These are phyloP conservation scores for Sporormia fimetaria DNA, from an alignment of 495 filamentous ascomycete genomes.

Conservation along the genomic window DNA sequence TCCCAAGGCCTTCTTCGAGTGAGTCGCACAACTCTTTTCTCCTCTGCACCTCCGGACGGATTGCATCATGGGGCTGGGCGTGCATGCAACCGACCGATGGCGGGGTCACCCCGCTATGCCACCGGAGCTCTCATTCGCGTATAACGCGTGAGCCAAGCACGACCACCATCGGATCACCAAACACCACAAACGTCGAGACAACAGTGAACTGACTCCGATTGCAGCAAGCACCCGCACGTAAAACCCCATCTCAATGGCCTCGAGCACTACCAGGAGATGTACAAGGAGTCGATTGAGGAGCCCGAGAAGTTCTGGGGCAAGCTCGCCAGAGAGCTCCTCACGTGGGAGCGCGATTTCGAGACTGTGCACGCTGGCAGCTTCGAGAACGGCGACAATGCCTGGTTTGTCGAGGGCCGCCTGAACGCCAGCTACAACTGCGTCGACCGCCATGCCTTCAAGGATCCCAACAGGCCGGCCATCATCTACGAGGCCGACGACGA, in stretches of 20 bases:
- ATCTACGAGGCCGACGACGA: slow-evolving; percentile 98
- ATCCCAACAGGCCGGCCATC: slow-evolving; percentile 86
- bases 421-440: slow-evolving; percentile 98
- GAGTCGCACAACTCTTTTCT: slow-evolving; percentile 28
- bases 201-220: not conserved
- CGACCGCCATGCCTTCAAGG: slow-evolving; percentile 85
- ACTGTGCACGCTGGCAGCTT: slow-evolving; percentile 76
- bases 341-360: slow-evolving; percentile 84
- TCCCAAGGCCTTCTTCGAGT: slow-evolving; percentile 51
- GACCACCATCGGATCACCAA: not conserved
- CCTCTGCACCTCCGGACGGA: slow-evolving; percentile 6
- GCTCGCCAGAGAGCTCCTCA: slow-evolving; percentile 76
- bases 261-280: slow-evolving; percentile 82
- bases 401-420: slow-evolving; percentile 88
- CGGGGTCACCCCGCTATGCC: slow-evolving; percentile 18
- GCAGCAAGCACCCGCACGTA: slow-evolving; percentile 52
- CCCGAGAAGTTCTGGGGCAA: slow-evolving; percentile 86
- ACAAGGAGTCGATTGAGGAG: slow-evolving; percentile 90
- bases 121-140: slow-evolving; percentile 1
- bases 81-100: slow-evolving; percentile 5
- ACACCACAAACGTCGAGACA: not conserved
- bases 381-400: slow-evolving; percentile 70
- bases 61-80: not conserved
- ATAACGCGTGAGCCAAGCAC: not conserved
- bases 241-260: slow-evolving; percentile 57